These are phyloP conservation scores for Patellifolia procumbens DNA, from an alignment of 179 eudicot species.

Conservation along the genomic window DNA sequence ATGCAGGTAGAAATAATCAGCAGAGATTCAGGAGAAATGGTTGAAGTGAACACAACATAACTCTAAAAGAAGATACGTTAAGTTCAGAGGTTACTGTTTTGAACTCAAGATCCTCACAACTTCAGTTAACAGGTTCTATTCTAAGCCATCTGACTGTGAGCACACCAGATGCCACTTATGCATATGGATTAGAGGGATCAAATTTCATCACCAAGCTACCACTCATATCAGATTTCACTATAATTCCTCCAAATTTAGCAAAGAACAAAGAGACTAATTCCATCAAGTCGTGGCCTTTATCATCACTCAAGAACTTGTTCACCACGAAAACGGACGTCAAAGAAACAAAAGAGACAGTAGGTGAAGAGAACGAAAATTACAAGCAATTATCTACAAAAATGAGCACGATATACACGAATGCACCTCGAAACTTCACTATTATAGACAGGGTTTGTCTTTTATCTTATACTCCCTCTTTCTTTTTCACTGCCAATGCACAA, in stretches of 20 bases:
- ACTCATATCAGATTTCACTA: slow-evolving; percentile 47
- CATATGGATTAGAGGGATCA: slow-evolving; percentile 71
- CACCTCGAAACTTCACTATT: slow-evolving; percentile 68
- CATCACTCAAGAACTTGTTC: slow-evolving; percentile 37
- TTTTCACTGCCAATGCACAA: too few relatives aligned
- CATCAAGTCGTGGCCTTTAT: slow-evolving; percentile 30
- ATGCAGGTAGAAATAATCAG: slow-evolving; percentile 70
- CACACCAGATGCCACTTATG: slow-evolving; percentile 90
- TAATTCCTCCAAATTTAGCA: slow-evolving; percentile 45
- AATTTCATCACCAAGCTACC: slow-evolving; percentile 58
- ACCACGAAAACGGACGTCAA: slow-evolving; percentile 31
- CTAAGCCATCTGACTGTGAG: slow-evolving; percentile 71
- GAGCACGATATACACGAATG: slow-evolving; percentile 74
- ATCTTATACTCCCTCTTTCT: too few relatives aligned
- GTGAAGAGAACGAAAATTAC: slow-evolving; percentile 67
- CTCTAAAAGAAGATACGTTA: slow-evolving; percentile 50
- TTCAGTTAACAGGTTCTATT: slow-evolving; percentile 52
- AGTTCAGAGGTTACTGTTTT: slow-evolving; percentile 53
- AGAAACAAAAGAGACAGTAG: slow-evolving; percentile 36
- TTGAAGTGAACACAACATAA: slow-evolving; percentile 54
- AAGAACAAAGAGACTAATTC: slow-evolving; percentile 25
- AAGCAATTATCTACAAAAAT: slow-evolving; percentile 62
- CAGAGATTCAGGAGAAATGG: slow-evolving; percentile 39
- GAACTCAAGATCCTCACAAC: slow-evolving; percentile 41
- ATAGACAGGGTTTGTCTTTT: slow-evolving; percentile 65